These are phyloP conservation scores for Diversispora epigaea DNA, from an alignment of 192 early-diverging fungal genomes.

Conservation along the genomic window DNA sequence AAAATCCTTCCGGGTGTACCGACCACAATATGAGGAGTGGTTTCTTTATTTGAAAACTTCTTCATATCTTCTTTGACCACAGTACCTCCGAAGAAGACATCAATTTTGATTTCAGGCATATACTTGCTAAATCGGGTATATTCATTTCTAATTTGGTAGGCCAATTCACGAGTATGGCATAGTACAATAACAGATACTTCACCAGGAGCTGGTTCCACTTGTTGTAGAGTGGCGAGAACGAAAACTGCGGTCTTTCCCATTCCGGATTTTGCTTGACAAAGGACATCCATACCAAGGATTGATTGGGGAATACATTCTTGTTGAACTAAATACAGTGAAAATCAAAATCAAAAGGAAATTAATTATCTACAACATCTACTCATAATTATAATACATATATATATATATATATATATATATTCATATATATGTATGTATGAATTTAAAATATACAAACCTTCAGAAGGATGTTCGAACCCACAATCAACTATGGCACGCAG, in stretches of 20 bases:
- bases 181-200: conserved; percentile 88
- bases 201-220: conserved; percentile 80
- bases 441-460: conserved; percentile 56
- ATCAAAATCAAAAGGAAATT: not conserved
- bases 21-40: conserved; percentile 94
- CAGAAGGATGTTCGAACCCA: conserved; percentile 98
- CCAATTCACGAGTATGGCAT: conserved; percentile 97
- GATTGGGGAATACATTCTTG: conserved; percentile 98
- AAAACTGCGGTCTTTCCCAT: conserved; percentile 99
- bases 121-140: conserved; percentile 96
- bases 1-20: conserved; percentile 95
- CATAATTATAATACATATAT: not conserved
- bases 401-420: not conserved
- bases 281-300: conserved; percentile 93
- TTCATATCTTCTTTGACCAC: conserved; percentile 77
- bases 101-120: conserved; percentile 88
- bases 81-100: conserved; percentile 91
- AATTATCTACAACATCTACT: not conserved
- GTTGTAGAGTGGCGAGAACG: conserved; percentile 91
- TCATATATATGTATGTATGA: no score
- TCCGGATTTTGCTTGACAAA: conserved; percentile 98
- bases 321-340: conserved; percentile 65
- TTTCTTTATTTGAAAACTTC: conserved; percentile 74
- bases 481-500: conserved; percentile 94
- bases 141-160: conserved; percentile 98